A percentile compares a stretch with the other conserved stretches of the same genome.
Evolutionary conservation across 495 filamentous ascomycete species (phyloP).

Genomic region (Neurospora cerealis): DNA sequence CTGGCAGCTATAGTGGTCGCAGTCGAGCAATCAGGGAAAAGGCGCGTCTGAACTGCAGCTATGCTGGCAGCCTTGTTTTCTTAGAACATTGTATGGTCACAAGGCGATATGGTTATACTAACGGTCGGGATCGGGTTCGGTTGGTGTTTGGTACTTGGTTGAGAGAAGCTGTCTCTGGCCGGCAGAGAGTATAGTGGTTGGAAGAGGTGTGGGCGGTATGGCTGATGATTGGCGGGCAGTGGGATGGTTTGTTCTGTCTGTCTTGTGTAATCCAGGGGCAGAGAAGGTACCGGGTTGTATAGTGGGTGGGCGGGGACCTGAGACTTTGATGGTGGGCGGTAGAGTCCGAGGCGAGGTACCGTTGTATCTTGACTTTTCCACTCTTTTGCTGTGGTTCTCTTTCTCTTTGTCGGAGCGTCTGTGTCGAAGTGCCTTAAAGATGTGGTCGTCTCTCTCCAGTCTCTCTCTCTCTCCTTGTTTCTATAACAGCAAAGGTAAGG

Average conservation of each 20-base stretch:
- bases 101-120: neutral
- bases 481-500: neutral
- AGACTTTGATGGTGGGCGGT: neutral
- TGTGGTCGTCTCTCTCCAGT: neutral
- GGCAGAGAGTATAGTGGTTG: conserved; percentile 4
- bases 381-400: neutral
- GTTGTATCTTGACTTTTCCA: neutral
- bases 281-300: neutral
- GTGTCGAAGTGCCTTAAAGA: neutral
- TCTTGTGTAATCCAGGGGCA: conserved; percentile 6
- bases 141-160: neutral
- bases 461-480: neutral
- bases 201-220: neutral
- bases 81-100: conserved; percentile 6
- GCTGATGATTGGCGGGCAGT: neutral
- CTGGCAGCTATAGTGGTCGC: conserved; percentile 2
- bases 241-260: neutral
- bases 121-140: neutral
- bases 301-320: neutral
- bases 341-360: neutral
- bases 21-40: conserved; percentile 10
- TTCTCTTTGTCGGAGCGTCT: neutral
- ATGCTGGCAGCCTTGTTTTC: conserved; percentile 3
- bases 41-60: conserved; percentile 4
- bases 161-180: conserved; percentile 2